Evolutionary conservation across 2,329 filamentous ascomycete genomes (phyloP), one percentile per base, ranked within the genome.

Genomic region (Fusarium subglutinans): DNA sequence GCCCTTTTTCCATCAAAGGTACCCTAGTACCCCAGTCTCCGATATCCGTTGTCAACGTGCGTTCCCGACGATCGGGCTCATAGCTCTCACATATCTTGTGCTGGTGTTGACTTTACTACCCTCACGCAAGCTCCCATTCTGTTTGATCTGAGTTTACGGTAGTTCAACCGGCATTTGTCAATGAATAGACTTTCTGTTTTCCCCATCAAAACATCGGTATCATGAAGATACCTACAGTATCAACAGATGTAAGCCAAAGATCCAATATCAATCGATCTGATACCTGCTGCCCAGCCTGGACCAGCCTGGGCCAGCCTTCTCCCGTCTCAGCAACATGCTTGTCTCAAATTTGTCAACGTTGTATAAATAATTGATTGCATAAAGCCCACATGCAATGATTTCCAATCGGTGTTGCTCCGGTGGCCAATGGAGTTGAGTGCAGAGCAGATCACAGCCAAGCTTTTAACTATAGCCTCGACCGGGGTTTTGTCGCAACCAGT

Each of bases 21-120:
- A 55, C 54, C 54, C 47, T 51, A 56, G 24, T 28, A 55, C 54
- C 54, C 47, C 55, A 56, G 66, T 57, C 41, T 55, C 43, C 70
- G 72, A 74, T 74, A 66, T 61, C 71, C 68, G 55, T 56, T 50
- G 38, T 41, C 51, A 68, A 65, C 66, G 66, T 66, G 59, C 72
- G 63, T 47, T 74, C 56, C 71, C 51, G 45, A n/a, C 45, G 58
- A 74, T 74, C 72, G 72, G 57, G 41, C 40, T 63, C 59, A 37
- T 17, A 15, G 51, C 26, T 38, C 30, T 53, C 37, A 24, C n/a
- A 24, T 38, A 56, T 54, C 54, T 30, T 57, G 58, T 18, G 26
- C 44, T 50, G 22, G n/a, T 50, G 47, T 37, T 55, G 53, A 35
- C 60, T 43, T 17, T 40, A 38, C 37, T 40, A 47, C 66, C 51